Base-by-base conservation (phyloP, 2,329 filamentous ascomycete genomes). In the Fusarium sp. region DNA sequence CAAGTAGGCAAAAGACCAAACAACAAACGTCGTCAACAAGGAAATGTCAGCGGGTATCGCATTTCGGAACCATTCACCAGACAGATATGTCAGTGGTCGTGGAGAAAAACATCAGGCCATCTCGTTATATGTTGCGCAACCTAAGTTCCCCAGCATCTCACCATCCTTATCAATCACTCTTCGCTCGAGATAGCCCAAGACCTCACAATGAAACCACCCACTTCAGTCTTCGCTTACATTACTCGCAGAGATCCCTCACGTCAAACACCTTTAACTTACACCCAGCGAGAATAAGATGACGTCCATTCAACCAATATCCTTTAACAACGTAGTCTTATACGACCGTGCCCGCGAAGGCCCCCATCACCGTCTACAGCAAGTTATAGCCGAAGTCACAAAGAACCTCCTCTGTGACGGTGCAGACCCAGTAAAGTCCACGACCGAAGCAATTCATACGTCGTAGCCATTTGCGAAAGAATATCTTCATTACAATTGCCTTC, bases 321-420 rank as follows among this genome's bases (percentile, higher is more conserved):
- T 62, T 0, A 64, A 74, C 41, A 46, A 71, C 8, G 64, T 69
- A 16, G 69, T 58, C 1, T 63, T 2, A 57, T 73, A 0, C 60
- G 5, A 10, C 10, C 10, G 18, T n/a, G 7, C 54, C 0, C 60
- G 71, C n/a, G 10, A 55, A 0, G 62, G 65, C 3, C 67, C 72
- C 0, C 63, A 72, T 0, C 7, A 32, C 1, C 59, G 55, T 6
- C 53, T 76, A 1, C 29, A 68, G 11, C 43, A 69, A 15, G 58
- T 70, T 1, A 44, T 68, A 5, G 61, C 67, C 16, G 56, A 71
- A 27, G 40, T 52, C 0, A 71, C 71, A 20, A 63, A 75, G 10
- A 38, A 11, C 3, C 24, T 73, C 5, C 3, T 75, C 6, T 38
- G 69, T 13, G 47, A 70, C 4, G 65, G 64, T 15, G 61, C 41